Base-by-base conservation (phyloP, 257 asterid species). In the Ballota nigra region DNA sequence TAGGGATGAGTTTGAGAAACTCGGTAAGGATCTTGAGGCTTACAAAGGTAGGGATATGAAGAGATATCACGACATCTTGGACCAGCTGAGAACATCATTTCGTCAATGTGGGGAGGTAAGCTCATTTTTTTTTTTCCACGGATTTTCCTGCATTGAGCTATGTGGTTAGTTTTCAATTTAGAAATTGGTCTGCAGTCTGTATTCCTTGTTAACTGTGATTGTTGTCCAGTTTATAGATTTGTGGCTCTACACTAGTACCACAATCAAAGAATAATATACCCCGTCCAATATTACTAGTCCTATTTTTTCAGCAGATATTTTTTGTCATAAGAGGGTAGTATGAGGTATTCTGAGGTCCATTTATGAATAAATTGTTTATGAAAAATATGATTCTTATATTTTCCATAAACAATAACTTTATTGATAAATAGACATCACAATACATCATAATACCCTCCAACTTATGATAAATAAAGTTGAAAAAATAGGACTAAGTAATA, bases 91-190 rank as follows among this genome's bases (percentile, higher is more conserved):
- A 53, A 84, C 90, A 68, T 89, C 98, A 29, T 95, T 83, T 83
- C 85, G 81, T 73, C 92, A 77, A 49, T 85, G 86, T 85, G 96
- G 93, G 73, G 89, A 84, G 87, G 99, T 95, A 87, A 34, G 73
- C 29, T 71, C 76, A 15, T 36, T 33, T 45, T 15, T 75, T 80
- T 33, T 9, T 36, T 8, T 36, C 61, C 33, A 8, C 16, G 26
- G 55, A 28, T 38, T 76, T 49, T 76, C 51, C 70, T 61, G 18
- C 74, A 41, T 43, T 8, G 31, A 52, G 58, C 63, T 53, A 49
- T 66, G 61, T 72, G 26, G 43, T 49, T 28, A 31, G 23, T 45
- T 69, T 43, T 58, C 40, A 41, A 26, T 43, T 45, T 43, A 34
- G 41, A 55, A 67, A 62, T 15, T 24, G 18, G 43, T 47, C 75